phyloP scores from a whole-genome alignment of 768 basidiomycete genomes.

The Chalciporus chontae region DNA sequence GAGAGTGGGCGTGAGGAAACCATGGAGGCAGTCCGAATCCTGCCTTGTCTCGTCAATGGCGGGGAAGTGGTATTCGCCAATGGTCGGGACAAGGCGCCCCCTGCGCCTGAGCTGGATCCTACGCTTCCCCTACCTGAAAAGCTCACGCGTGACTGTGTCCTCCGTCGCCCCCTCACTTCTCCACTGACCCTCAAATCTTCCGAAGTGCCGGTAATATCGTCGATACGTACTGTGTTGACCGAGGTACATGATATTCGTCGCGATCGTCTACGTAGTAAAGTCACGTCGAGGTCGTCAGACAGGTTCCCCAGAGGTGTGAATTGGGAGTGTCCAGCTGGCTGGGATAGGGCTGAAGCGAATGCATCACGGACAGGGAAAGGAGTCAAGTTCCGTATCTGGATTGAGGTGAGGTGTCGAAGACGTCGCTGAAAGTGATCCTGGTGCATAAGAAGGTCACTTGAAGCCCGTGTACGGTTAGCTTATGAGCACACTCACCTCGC shows the following conservation, averaged over 20 bases:
- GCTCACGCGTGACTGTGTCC: constrained; percentile 45
- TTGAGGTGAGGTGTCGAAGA: constrained; percentile 65
- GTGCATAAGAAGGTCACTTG: not conserved
- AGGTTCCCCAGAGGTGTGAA: constrained; percentile 53
- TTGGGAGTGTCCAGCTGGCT: constrained; percentile 61
- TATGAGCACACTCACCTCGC: constrained; percentile 13
- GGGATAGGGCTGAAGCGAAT: constrained; percentile 68
- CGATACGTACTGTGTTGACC: constrained; percentile 42
- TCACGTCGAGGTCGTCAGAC: constrained; percentile 69
- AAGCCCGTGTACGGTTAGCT: not conserved
- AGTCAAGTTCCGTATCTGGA: constrained; percentile 80
- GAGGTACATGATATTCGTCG: constrained; percentile 63
- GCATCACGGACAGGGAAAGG: constrained; percentile 76
- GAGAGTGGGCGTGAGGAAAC: constrained; percentile 38
- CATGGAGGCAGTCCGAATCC: constrained; percentile 51
- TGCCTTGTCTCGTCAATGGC: constrained; percentile 34
- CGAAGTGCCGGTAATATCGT: constrained; percentile 34
- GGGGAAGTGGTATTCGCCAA: constrained; percentile 16
- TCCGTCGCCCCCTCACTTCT: constrained; percentile 39
- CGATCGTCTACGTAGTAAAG: constrained; percentile 53
- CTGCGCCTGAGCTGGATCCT: constrained; percentile 6
- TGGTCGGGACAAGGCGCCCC: constrained; percentile 17
- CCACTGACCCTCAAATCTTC: constrained; percentile 25
- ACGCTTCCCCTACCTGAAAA: constrained; percentile 28
- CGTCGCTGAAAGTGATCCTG: constrained; percentile 49